Evolutionary conservation across 2,329 filamentous ascomycete genomes (phyloP).

Genomic region (Cercospora brassicicola): DNA sequence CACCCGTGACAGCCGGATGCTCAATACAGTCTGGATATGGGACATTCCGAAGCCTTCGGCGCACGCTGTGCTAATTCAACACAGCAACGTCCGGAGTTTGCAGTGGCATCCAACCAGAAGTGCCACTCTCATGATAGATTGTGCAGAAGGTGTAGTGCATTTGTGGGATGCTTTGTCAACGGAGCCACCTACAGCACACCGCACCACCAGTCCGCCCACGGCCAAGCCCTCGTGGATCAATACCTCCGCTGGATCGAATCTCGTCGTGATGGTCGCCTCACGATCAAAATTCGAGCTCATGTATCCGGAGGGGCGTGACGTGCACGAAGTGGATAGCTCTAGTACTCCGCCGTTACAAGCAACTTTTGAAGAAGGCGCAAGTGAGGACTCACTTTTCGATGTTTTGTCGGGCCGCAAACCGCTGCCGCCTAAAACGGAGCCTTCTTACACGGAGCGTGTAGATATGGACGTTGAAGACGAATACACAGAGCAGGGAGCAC

Average conservation of each 20-base stretch:
- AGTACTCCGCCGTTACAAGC: constrained; percentile 21
- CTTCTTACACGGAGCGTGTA: constrained; percentile 36
- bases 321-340: not conserved
- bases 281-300: constrained; percentile 42
- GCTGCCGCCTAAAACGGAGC: constrained; percentile 38
- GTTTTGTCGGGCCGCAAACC: constrained; percentile 51
- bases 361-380: constrained; percentile 40
- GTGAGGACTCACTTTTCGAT: constrained; percentile 51
- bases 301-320: constrained; percentile 42
- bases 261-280: constrained; percentile 41
- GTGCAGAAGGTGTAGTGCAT: constrained; percentile 43
- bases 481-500: constrained; percentile 29
- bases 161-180: constrained; percentile 38
- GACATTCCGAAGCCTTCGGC: constrained; percentile 43
- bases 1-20: constrained; percentile 37
- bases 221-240: constrained; percentile 28
- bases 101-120: constrained; percentile 46
- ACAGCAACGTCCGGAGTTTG: constrained; percentile 46
- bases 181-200: constrained; percentile 27
- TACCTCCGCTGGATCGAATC: constrained; percentile 29
- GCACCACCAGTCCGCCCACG: constrained; percentile 13
- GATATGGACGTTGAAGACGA: constrained; percentile 36
- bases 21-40: constrained; percentile 52
- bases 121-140: constrained; percentile 46
- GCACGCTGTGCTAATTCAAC: constrained; percentile 47